These are phyloP conservation scores for Solanum chmielewskii DNA, from an alignment of 257 asterid species.

Conservation along the genomic window DNA sequence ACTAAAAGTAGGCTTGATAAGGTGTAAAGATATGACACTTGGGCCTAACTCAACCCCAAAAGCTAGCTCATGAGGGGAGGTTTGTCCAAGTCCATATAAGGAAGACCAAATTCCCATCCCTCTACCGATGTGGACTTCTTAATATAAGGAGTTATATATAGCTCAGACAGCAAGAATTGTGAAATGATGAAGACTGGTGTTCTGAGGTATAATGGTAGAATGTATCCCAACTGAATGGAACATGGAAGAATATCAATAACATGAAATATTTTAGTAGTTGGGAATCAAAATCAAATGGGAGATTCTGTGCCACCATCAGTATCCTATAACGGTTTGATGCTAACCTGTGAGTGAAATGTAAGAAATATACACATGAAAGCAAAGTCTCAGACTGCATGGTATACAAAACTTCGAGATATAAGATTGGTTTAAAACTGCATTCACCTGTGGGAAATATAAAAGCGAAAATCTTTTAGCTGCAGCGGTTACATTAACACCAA, in stretches of 20 bases:
- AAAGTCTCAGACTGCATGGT: not conserved
- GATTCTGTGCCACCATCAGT: not conserved
- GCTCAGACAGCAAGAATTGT: not conserved
- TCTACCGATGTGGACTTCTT: too few species aligned
- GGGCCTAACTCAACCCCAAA: too few species aligned
- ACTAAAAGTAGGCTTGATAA: not conserved
- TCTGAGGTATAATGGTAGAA: not conserved
- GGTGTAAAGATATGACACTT: not conserved
- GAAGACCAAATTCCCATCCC: too few species aligned
- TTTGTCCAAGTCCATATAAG: too few species aligned
- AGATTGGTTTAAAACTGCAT: not conserved
- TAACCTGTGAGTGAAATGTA: not conserved
- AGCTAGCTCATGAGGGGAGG: too few species aligned
- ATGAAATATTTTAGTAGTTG: not conserved
- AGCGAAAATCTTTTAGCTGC: constrained; percentile 87
- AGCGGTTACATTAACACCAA: constrained; percentile 47
- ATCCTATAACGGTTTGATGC: not conserved
- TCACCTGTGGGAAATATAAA: constrained; percentile 71
- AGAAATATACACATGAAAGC: not conserved
- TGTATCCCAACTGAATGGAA: not conserved
- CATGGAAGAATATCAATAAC: not conserved
- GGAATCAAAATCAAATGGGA: not conserved
- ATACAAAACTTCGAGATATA: not conserved
- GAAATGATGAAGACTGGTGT: not conserved
- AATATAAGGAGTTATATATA: not conserved